Evolutionary conservation across 345 rosid species (phyloP).

Genomic region (Lepidium africanum): DNA sequence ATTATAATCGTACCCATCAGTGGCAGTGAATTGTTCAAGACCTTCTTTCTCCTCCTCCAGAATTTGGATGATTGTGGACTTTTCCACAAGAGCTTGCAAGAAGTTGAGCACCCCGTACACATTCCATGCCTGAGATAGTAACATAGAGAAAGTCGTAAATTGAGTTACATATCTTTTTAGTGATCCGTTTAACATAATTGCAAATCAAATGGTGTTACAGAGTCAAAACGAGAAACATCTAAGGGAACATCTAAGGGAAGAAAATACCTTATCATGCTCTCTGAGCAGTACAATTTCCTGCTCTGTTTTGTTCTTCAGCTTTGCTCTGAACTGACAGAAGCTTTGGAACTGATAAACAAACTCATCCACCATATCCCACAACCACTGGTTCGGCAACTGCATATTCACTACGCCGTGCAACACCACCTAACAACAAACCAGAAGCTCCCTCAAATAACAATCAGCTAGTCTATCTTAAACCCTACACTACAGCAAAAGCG

Average conservation of each 20-base stretch:
- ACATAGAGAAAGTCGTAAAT: neutral
- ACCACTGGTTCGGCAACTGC: constrained; percentile 97
- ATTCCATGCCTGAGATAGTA: constrained; percentile 70
- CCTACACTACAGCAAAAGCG: neutral
- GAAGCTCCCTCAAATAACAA: neutral
- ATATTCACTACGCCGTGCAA: constrained; percentile 92
- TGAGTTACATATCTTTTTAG: no score
- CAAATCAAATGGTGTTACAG: no score
- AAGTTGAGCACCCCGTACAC: constrained; percentile 97
- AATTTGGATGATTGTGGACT: constrained; percentile 75
- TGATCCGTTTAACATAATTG: no score
- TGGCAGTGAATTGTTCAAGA: constrained; percentile 84
- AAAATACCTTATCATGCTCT: constrained; percentile 65
- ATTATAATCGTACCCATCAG: constrained; percentile 90
- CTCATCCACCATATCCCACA: constrained; percentile 99
- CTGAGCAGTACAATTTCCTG: constrained; percentile 75
- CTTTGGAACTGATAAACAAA: constrained; percentile 97
- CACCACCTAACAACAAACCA: constrained; percentile 47
- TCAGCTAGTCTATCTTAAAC: neutral
- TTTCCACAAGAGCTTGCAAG: constrained; percentile 97
- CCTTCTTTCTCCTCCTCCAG: constrained; percentile 93
- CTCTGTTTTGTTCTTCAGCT: constrained; percentile 89
- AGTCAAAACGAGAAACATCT: no score
- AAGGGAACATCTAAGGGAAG: no score
- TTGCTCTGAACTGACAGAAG: constrained; percentile 93